A percentile compares a stretch with the other conserved stretches of the same genome.
These are phyloP conservation scores for Nakataea oryzae DNA, from an alignment of 2,329 filamentous ascomycete species.

Conservation along the genomic window DNA sequence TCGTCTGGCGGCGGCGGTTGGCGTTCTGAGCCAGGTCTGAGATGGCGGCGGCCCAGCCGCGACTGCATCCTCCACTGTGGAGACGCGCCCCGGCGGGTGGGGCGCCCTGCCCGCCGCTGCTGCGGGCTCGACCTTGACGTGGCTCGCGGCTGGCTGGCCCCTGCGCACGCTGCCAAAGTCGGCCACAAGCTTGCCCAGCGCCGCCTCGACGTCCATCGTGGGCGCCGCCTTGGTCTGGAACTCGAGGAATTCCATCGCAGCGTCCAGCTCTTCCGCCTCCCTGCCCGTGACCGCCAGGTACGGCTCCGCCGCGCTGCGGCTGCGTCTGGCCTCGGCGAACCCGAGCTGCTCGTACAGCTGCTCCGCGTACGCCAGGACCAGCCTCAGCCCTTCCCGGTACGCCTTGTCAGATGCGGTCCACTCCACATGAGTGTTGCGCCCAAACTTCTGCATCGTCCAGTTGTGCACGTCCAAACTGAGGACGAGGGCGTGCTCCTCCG, in stretches of 20 bases:
- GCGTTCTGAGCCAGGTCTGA: background rate
- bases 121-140: background rate
- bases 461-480: background rate
- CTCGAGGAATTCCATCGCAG: background rate
- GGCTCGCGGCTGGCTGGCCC: too few species aligned
- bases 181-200: background rate
- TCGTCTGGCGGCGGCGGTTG: background rate
- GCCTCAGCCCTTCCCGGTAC: background rate
- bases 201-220: background rate
- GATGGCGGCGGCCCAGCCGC: background rate
- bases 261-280: constrained; percentile 3
- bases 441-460: background rate
- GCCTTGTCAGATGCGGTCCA: background rate
- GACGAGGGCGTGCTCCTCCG: too few species aligned
- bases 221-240: too few species aligned
- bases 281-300: background rate
- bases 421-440: background rate
- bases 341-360: background rate
- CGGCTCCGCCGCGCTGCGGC: too few species aligned
- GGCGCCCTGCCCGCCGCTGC: too few species aligned
- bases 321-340: background rate
- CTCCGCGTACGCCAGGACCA: background rate
- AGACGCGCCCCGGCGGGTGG: background rate
- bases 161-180: background rate
- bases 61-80: background rate